Conservation (phyloP, 2,329 filamentous ascomycete genomes). For the Penicillium sp. region DNA sequence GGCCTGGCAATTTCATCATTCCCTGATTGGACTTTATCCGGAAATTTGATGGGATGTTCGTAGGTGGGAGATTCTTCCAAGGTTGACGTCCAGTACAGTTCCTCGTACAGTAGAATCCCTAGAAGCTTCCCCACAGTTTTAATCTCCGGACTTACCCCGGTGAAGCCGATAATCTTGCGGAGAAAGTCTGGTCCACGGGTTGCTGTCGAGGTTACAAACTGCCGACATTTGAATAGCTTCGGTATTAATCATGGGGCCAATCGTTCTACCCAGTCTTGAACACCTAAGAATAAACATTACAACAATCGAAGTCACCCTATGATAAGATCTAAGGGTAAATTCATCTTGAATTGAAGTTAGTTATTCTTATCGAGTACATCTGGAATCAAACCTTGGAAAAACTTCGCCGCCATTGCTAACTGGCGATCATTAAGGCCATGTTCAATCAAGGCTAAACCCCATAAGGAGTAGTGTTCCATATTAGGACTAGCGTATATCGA, state of each 20-base stretch:
- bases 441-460: background rate
- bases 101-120: background rate
- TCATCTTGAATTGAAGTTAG: background rate
- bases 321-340: background rate
- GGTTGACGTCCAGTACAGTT: background rate
- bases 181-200: background rate
- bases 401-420: background rate
- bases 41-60: background rate
- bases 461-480: background rate
- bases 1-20: background rate
- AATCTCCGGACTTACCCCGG: background rate
- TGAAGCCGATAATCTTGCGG: background rate
- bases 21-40: slow-evolving; percentile 20
- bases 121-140: background rate
- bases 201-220: background rate
- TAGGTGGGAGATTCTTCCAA: too few relatives aligned
- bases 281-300: background rate
- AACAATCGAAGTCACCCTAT: background rate
- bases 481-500: background rate
- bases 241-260: too few relatives aligned
- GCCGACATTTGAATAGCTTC: background rate
- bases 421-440: background rate
- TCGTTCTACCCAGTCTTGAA: background rate
- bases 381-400: background rate
- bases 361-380: background rate